Base-by-base conservation (phyloP, 2,329 filamentous ascomycete species). In the Chalaropsis thielavioides region DNA sequence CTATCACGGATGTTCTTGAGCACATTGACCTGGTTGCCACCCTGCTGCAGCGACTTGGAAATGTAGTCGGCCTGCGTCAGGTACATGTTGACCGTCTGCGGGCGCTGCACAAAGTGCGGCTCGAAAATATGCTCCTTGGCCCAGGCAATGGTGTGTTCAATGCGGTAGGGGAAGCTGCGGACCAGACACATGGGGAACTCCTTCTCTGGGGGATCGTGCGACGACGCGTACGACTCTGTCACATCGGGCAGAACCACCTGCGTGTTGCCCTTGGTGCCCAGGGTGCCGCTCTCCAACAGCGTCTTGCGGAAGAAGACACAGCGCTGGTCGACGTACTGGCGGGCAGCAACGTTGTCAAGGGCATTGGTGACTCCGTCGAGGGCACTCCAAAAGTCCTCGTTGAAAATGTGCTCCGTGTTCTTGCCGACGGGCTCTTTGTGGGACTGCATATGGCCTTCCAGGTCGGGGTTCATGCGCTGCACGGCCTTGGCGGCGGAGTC, bases 171-270 rank as follows among this genome's bases (percentile, higher is more conserved):
- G 80, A 99, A 99, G 76, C 92, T 96, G 72, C 90, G 85, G 68
- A 99, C 82, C 4, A 94, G 97, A 75, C 94, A 99, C 92, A 97
- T 97, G 0, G 94, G 94, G 81, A 99, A 97, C 0, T 94, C 95
- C 78, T 96, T 91, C 80, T 99, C 95, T 0, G 94, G 94, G 0
- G 94, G 94, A 74, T 99, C 95, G 74, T 96, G 92, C 22, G 94
- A 97, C 3, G 79, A 81, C 0, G 94, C 96, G 78, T 99, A 99
- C 0, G 94, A 97, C 76, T 99, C 95, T 0, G 94, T 97, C 68
- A 96, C 78, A 70, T 85, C 83, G 11, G 94, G 95, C 66, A 99
- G 82, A 61, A 99, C 86, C 67, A 99, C 94, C 73, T 99, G 94
- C 6, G 91, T 96, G 78, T 99, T 99, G 72, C 94, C 94, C 81